Evolutionary conservation across 2,329 filamentous ascomycete genomes (phyloP), one percentile per base, ranked within the genome.

Genomic region (Cordyceps fumosorosea): DNA sequence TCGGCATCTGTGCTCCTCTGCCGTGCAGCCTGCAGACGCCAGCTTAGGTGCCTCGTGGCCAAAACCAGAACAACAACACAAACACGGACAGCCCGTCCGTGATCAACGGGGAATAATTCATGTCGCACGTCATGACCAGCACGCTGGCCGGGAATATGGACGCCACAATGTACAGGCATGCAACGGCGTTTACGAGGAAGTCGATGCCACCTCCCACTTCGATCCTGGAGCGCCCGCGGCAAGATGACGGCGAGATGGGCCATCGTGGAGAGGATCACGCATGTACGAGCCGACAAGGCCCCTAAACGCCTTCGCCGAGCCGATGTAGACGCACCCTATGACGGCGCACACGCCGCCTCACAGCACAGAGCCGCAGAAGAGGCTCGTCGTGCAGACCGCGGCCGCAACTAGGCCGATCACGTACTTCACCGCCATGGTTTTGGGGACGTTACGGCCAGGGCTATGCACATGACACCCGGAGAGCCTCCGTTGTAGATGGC

Each of bases 201-300:
- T 81, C 84, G 1, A 78, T 50, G 12, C 66, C 65, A 2, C 76
- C 74, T 2, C 74, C 73, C 77, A 89, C 82, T 64, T 75, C 79
- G 67, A 88, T 89, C 0, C 47, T 75, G 77, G 1, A 82, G 64
- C 3, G 83, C 69, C 65, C 82, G 78, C 0, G 81, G 81, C 1
- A 88, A 70, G 58, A 89, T 84, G 3, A 85, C 84, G 0, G 83
- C 81, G 4, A 86, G 75, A 68, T 86, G 89, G 0, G 83, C 86
- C 11, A 84, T 63, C 8, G 66, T 64, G 2, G 63, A 62, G 1
- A 62, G 51, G 32, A 62, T 60, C n/a, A n/a, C n/a, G n/a, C 18
- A 60, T 59, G 51, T 60, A 86, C 0, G 77, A 81, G 5, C 81
- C 82, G 5, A 86, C 79, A 50, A 87, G 80, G 0, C 84, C 84